A percentile compares a stretch with the other conserved stretches of the same genome.
Conservation (phyloP, 345 rosid species). For the Eucalyptus shirleyi region DNA sequence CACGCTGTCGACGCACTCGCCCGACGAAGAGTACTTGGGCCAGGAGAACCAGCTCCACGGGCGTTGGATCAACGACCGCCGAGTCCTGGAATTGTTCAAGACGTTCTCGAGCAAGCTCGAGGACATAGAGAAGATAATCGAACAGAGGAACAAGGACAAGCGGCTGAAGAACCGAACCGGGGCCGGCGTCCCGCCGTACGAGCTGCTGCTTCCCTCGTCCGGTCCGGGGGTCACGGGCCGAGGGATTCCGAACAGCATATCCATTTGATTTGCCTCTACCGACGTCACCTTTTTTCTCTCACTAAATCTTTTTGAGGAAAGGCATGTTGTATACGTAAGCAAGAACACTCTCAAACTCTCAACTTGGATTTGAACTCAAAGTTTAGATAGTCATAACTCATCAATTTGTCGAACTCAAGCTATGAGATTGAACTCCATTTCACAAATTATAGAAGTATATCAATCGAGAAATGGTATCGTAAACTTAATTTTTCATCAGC, state of each 20-base stretch:
- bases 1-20: conserved; percentile 78
- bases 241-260: conserved; percentile 91
- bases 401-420: background rate
- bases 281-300: background rate
- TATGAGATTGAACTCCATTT: background rate
- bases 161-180: conserved; percentile 63
- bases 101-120: conserved; percentile 41
- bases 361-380: background rate
- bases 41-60: conserved; percentile 34
- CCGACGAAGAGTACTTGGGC: conserved; percentile 83
- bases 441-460: background rate
- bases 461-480: background rate
- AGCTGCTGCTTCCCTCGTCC: conserved; percentile 71
- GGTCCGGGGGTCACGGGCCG: conserved; percentile 86
- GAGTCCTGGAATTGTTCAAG: conserved; percentile 30
- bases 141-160: conserved; percentile 45
- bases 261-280: conserved; percentile 23
- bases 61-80: conserved; percentile 59
- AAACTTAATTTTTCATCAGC: background rate
- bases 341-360: background rate
- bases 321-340: background rate
- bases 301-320: background rate
- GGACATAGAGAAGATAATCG: conserved; percentile 59
- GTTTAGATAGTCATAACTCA: background rate
- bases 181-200: conserved; percentile 89